Percentiles rank a stretch among this genome's conserved stretches.
Evolutionary conservation across 768 basidiomycete species (phyloP).

Genomic region (Terana coerulea): DNA sequence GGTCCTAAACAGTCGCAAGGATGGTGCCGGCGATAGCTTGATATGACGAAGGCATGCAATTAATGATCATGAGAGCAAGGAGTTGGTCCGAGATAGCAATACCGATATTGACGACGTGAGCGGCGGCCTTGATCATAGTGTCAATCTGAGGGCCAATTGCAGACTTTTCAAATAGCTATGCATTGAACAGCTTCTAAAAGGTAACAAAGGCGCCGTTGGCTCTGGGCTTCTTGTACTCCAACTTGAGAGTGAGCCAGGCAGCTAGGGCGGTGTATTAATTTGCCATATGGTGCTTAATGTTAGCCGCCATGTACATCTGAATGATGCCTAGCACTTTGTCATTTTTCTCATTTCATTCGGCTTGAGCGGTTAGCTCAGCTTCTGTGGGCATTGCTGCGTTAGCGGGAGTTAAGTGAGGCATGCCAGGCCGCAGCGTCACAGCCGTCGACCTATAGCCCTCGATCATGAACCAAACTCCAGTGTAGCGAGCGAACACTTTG

Average conservation of each 20-base stretch:
- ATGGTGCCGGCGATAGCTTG: background rate
- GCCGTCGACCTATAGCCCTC: background rate
- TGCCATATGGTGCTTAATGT: background rate
- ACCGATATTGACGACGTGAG: background rate
- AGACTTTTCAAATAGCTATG: background rate
- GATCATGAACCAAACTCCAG: background rate
- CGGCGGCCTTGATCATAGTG: background rate
- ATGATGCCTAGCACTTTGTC: background rate
- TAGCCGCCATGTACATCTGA: background rate
- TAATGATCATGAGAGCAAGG: background rate
- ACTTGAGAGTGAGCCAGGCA: no score
- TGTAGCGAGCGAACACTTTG: no score
- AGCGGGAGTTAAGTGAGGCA: background rate
- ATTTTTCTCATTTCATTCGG: background rate
- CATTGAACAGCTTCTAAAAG: background rate
- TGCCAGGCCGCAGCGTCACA: background rate
- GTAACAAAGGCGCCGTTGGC: background rate
- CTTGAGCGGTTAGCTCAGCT: background rate
- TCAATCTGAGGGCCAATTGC: background rate
- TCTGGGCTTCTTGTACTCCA: background rate
- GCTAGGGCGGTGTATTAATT: background rate
- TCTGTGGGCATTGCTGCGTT: background rate
- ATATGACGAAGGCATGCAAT: background rate
- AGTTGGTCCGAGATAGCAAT: background rate
- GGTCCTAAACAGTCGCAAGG: background rate